A percentile compares a stretch with the other conserved stretches of the same genome.
phyloP scores from a whole-genome alignment of 1,284 basidiomycete species.

The Apiotrichum sp. region DNA sequence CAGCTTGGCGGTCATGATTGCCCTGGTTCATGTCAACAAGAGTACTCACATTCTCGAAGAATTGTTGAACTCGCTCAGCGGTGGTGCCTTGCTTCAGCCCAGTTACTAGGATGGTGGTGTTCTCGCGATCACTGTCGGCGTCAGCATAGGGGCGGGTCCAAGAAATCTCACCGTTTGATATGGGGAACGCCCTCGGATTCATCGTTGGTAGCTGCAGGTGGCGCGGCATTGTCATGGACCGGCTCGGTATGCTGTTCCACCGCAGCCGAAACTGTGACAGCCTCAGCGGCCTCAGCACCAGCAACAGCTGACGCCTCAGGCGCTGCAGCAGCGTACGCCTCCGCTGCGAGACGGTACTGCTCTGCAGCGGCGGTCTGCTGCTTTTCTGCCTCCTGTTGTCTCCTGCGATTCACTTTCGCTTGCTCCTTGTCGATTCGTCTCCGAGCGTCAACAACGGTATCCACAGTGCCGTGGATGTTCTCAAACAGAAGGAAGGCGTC shows the following conservation, averaged over 20 bases:
- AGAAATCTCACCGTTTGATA: slow-evolving; percentile 22
- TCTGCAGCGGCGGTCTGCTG: slow-evolving; percentile 15
- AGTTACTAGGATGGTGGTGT: slow-evolving; percentile 82
- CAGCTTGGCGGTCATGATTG: background rate
- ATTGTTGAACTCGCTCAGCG: slow-evolving; percentile 60
- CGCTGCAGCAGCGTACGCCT: background rate
- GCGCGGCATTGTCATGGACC: slow-evolving; percentile 2
- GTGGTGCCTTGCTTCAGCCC: slow-evolving; percentile 58
- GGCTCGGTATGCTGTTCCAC: background rate
- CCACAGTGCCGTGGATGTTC: slow-evolving; percentile 66
- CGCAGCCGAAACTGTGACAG: slow-evolving; percentile 2
- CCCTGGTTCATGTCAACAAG: too few relatives aligned
- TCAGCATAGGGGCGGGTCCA: slow-evolving; percentile 1
- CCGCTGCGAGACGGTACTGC: slow-evolving; percentile 11
- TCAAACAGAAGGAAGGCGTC: slow-evolving; percentile 84
- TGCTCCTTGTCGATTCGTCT: slow-evolving; percentile 63
- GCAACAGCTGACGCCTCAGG: slow-evolving; percentile 1
- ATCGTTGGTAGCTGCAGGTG: background rate
- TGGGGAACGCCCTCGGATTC: slow-evolving; percentile 9
- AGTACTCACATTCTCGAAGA: slow-evolving; percentile 77
- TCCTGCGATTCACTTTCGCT: slow-evolving; percentile 57
- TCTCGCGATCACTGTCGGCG: slow-evolving; percentile 77
- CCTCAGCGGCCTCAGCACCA: background rate
- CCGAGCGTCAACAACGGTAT: slow-evolving; percentile 62
- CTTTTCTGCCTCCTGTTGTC: slow-evolving; percentile 33